Evolutionary conservation across 139 green algal genomes (phyloP), one percentile per base, ranked within the genome.

Genomic region (Tetraselmis chui): DNA sequence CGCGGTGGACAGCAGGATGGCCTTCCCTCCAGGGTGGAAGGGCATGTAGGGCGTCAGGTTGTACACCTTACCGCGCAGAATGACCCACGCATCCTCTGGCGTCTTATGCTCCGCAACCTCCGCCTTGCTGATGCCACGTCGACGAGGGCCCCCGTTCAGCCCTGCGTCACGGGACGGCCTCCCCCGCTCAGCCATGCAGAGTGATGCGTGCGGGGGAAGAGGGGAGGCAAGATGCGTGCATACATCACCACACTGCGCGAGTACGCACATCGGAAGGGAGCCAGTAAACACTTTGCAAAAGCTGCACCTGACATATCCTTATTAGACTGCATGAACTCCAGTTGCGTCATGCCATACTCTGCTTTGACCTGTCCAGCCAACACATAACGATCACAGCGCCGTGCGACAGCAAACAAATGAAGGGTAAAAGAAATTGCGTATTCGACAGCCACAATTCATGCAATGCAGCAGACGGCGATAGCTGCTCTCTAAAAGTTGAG

Each of bases 41-140:
- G 74, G 81, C 5, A 95, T 28, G 87, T 98, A 97, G 1, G 90
- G 90, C 0, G 84, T 93, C 22, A 97, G 87, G 88, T 98, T 96
- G 89, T 97, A 97, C 28, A 98, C 93, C 86, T 95, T 97, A 29
- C 94, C 93, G 0, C 84, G 82, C 30, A 98, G 80, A 0, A 96
- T 93, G 31, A 94, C 95, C 97, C 97, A 99, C 0, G 88, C 92
- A 86, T 99, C 95, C 0, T 97, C 93, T 22, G 78, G 32, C 27
- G 83, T 96, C 11, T 86, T 84, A 80, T 99, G 96, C 83, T 88
- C 74, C 76, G 78, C 81, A 1, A 99, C 93, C 84, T 99, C 96
- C 30, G 88, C 89, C 78, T 96, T 31, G 0, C 87, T 90, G 31
- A 98, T 94, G 31, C 92, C 85, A 1, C 80, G 82, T 28, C 88